These are phyloP conservation scores for Parvularia atlantis DNA, from an alignment of 78 protist species.

Conservation along the genomic window DNA sequence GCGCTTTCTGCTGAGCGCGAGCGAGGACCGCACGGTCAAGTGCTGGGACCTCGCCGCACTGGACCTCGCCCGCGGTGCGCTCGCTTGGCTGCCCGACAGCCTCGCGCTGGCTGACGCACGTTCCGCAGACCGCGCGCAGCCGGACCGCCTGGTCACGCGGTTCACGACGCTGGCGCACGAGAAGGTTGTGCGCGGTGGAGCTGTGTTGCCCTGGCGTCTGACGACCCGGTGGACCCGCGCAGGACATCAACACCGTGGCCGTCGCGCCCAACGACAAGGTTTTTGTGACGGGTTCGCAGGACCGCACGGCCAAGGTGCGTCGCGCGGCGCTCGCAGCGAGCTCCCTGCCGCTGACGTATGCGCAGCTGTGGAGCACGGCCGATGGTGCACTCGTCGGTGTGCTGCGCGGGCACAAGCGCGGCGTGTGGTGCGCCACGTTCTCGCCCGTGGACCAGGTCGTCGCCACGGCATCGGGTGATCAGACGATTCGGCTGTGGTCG, in stretches of 20 bases:
- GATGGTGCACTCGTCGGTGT: conserved; percentile 15
- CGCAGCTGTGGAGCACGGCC: conserved; percentile 38
- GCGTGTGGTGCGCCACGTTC: conserved; percentile 67
- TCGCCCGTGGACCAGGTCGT: conserved; percentile 74
- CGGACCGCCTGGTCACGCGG: background rate
- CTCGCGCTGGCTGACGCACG: too few relatives aligned
- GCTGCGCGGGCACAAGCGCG: conserved; percentile 76
- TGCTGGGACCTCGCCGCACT: conserved; percentile 41
- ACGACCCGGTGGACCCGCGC: too few relatives aligned
- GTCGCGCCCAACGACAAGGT: conserved; percentile 84
- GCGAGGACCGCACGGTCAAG: conserved; percentile 51
- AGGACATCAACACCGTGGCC: conserved; percentile 77
- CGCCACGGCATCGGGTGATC: conserved; percentile 64
- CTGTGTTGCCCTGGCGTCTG: background rate
- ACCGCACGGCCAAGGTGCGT: conserved; percentile 47
- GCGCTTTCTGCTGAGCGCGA: conserved; percentile 18
- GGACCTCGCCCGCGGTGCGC: background rate
- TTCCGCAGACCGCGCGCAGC: background rate
- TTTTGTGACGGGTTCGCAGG: conserved; percentile 81
- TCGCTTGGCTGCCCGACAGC: background rate
- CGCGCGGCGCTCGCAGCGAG: too few relatives aligned
- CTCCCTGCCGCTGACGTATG: background rate
- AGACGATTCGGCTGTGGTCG: conserved; percentile 75
- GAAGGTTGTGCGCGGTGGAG: conserved; percentile 1
- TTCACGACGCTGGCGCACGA: conserved; percentile 66